These are phyloP conservation scores for Alternaria sp. DNA, from an alignment of 2,329 filamentous ascomycete genomes.

Conservation along the genomic window DNA sequence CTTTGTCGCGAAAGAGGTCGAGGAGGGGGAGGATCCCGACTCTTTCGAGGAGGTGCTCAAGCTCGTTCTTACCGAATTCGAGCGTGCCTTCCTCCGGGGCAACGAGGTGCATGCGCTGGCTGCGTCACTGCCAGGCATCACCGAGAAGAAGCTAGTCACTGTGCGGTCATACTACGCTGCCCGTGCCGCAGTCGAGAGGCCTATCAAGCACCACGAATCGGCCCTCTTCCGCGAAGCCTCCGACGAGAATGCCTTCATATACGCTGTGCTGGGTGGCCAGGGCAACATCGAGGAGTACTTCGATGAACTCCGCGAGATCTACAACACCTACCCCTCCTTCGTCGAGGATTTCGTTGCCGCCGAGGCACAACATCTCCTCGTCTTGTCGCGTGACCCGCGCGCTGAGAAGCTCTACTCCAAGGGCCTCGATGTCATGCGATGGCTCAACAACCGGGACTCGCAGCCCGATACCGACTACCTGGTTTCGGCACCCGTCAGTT, in stretches of 20 bases:
- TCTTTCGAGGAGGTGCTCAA: constrained; percentile 94
- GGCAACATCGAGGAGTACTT: constrained; percentile 99
- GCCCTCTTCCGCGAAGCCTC: constrained; percentile 88
- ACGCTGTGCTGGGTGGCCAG: constrained; percentile 95
- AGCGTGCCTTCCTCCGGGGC: constrained; percentile 90
- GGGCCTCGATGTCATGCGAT: constrained; percentile 92
- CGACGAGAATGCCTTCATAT: constrained; percentile 83
- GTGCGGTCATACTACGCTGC: constrained; percentile 92
- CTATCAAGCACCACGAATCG: constrained; percentile 91
- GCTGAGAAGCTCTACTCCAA: constrained; percentile 97
- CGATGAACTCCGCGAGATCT: constrained; percentile 91
- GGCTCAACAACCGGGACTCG: constrained; percentile 87
- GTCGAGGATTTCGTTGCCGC: constrained; percentile 83
- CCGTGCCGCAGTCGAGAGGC: constrained; percentile 80
- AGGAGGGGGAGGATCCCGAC: constrained; percentile 90
- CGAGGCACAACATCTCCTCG: constrained; percentile 87
- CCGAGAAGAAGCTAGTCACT: constrained; percentile 88
- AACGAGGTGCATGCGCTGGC: constrained; percentile 96
- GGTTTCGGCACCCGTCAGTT: constrained; percentile 68
- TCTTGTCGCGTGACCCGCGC: constrained; percentile 79
- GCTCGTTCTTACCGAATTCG: constrained; percentile 92
- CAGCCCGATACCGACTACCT: constrained; percentile 91
- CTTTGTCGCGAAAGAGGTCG: constrained; percentile 86
- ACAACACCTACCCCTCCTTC: constrained; percentile 89
- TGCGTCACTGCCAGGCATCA: constrained; percentile 85